phyloP scores from a whole-genome alignment of 2,329 filamentous ascomycete species.

The Botrytis fabae region DNA sequence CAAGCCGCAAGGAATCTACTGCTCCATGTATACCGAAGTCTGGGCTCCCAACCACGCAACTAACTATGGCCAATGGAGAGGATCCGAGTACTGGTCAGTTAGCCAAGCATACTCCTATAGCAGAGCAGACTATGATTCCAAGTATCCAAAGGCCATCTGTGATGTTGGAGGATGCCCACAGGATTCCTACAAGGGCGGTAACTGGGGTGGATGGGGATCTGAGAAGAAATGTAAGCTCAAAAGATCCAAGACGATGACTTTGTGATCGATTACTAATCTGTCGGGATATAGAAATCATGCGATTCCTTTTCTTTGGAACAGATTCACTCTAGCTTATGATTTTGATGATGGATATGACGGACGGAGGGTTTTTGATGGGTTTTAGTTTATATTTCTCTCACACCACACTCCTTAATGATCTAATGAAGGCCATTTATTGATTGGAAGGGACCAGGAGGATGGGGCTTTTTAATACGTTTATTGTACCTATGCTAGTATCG shows the following conservation, averaged over 20 bases:
- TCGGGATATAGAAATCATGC: neutral
- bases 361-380: neutral
- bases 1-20: slow-evolving; percentile 43
- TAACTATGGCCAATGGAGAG: slow-evolving; percentile 32
- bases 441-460: neutral
- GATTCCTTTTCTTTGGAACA: neutral
- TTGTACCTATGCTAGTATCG: neutral
- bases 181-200: neutral
- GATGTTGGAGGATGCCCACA: neutral
- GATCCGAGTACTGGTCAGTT: slow-evolving; percentile 13
- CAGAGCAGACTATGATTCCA: neutral
- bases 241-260: neutral
- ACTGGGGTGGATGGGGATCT: slow-evolving; percentile 11
- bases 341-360: neutral
- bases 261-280: neutral
- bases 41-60: slow-evolving; percentile 34
- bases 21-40: slow-evolving; percentile 36
- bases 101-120: slow-evolving; percentile 16
- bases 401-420: neutral
- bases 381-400: neutral
- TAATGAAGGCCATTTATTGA: neutral
- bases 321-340: neutral
- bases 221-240: slow-evolving; percentile 5
- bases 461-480: neutral
- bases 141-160: slow-evolving; percentile 5